phyloP scores from a whole-genome alignment of 2,329 filamentous ascomycete genomes.

The Fragosphaeria purpurea region DNA sequence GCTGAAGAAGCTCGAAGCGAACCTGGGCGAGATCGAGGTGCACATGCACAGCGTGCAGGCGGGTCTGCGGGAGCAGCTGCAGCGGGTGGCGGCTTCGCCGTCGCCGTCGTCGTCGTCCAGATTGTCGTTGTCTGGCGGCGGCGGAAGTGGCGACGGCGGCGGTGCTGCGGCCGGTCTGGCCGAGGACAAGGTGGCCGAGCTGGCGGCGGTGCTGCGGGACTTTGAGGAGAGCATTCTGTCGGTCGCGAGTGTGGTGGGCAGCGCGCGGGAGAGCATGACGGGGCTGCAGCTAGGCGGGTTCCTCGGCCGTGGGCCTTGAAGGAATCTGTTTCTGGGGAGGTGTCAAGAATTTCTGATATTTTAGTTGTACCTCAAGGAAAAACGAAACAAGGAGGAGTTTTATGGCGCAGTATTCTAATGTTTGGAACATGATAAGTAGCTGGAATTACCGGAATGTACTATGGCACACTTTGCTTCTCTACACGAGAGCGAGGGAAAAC shows the following conservation, averaged over 20 bases:
- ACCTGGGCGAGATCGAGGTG: slow-evolving; percentile 54
- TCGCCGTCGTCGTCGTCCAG: not conserved
- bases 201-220: slow-evolving; percentile 51
- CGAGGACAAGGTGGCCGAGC: slow-evolving; percentile 38
- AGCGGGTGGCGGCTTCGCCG: slow-evolving; percentile 29
- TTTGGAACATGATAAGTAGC: too few relatives aligned
- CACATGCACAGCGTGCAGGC: slow-evolving; percentile 55
- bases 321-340: slow-evolving; percentile 6
- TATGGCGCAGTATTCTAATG: not conserved
- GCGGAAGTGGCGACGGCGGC: slow-evolving; percentile 21
- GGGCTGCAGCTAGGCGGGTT: slow-evolving; percentile 43
- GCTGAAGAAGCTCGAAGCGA: slow-evolving; percentile 46
- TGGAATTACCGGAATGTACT: too few relatives aligned
- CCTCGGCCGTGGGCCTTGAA: slow-evolving; percentile 19
- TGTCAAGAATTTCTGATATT: not conserved
- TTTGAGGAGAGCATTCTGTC: slow-evolving; percentile 56
- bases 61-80: slow-evolving; percentile 48
- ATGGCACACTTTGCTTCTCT: too few relatives aligned
- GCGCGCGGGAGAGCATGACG: slow-evolving; percentile 50
- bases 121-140: slow-evolving; percentile 6
- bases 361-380: not conserved
- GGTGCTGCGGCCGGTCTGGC: slow-evolving; percentile 23
- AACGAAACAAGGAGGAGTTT: not conserved
- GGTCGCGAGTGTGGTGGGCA: slow-evolving; percentile 51
- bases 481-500: too few relatives aligned